Evolutionary conservation across 1,284 basidiomycete species (phyloP).

Genomic region (Apiotrichum domesticum): DNA sequence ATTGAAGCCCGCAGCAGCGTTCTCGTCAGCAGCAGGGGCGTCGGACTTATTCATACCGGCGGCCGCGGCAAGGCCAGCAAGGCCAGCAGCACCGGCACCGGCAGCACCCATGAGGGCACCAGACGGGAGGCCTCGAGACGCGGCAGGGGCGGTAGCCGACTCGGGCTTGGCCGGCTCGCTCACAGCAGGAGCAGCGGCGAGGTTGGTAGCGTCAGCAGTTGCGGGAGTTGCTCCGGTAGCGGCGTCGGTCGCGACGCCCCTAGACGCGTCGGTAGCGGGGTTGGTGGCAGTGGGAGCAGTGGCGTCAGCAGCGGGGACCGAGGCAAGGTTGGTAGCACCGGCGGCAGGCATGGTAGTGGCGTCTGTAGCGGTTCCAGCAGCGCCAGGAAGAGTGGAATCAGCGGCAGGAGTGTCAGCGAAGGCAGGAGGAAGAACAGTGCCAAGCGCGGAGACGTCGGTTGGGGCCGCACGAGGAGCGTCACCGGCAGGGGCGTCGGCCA

Average conservation of each 20-base stretch:
- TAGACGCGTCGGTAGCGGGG: too few species aligned
- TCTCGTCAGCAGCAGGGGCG: neutral
- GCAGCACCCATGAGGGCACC: neutral
- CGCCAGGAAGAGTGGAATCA: too few species aligned
- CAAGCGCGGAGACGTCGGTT: too few species aligned
- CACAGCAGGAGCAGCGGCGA: neutral
- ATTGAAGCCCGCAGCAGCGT: neutral
- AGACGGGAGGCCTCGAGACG: neutral
- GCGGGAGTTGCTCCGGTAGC: too few species aligned
- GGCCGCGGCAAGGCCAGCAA: neutral
- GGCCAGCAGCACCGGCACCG: neutral
- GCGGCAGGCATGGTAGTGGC: neutral
- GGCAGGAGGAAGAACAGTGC: too few species aligned
- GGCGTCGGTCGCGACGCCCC: too few species aligned
- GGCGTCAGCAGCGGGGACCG: neutral
- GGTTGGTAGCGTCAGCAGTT: neutral
- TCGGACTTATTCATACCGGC: neutral
- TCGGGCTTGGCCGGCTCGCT: neutral
- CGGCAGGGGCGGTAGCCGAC: neutral
- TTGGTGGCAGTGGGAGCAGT: neutral
- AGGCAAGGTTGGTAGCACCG: constrained; percentile 2
- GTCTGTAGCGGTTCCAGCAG: too few species aligned
- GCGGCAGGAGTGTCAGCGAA: too few species aligned
- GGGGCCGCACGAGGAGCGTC: neutral
- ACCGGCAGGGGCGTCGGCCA: neutral